Percentiles rank a stretch among this genome's conserved stretches.
phyloP scores from a whole-genome alignment of 371 early-diverging fungal genomes.

The Mucor circinelloides region DNA sequence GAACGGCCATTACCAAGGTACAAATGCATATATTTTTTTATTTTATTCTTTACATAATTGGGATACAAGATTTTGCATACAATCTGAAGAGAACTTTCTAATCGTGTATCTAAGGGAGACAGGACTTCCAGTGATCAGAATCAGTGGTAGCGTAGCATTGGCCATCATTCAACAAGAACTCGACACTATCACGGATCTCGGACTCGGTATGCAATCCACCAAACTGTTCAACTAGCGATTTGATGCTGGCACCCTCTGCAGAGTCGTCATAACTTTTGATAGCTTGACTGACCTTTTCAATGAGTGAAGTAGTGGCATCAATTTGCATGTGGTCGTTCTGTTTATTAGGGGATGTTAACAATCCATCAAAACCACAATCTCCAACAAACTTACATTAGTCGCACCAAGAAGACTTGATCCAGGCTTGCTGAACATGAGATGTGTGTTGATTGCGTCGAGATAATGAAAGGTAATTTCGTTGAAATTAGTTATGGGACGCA shows the following conservation, averaged over 20 bases:
- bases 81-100: too few relatives aligned
- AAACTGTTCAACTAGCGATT: constrained; percentile 39
- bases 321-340: constrained; percentile 12
- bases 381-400: constrained; percentile 11
- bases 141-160: constrained; percentile 68
- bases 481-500: constrained; percentile 65
- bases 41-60: background rate
- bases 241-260: constrained; percentile 37
- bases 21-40: constrained; percentile 1
- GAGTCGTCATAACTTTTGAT: constrained; percentile 24
- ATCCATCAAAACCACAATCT: background rate
- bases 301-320: background rate
- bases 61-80: background rate
- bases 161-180: constrained; percentile 62
- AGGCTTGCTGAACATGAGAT: constrained; percentile 55
- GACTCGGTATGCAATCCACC: constrained; percentile 34
- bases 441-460: constrained; percentile 64
- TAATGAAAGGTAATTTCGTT: constrained; percentile 82
- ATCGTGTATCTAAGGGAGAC: constrained; percentile 7
- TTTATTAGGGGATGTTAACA: background rate
- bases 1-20: background rate
- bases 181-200: constrained; percentile 51
- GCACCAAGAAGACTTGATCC: background rate
- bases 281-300: constrained; percentile 24
- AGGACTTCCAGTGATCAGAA: constrained; percentile 59